phyloP scores from a whole-genome alignment of 2,329 filamentous ascomycete genomes.

The Paraphaeosphaeria sporulosa region DNA sequence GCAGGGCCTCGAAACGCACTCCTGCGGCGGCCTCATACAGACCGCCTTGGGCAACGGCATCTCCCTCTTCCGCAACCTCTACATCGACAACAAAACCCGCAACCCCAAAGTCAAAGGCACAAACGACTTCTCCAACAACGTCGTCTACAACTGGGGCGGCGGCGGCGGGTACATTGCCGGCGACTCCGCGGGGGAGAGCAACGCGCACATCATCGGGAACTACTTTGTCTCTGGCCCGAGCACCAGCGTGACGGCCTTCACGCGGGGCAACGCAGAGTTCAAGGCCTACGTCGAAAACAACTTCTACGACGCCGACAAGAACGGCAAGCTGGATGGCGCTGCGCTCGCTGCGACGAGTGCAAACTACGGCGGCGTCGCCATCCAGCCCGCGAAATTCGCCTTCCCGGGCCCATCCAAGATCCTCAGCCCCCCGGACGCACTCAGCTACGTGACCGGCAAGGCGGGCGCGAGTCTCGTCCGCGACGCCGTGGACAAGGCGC shows the following conservation, averaged over 20 bases:
- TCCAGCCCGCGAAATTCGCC: slow-evolving; percentile 51
- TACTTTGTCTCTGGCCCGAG: slow-evolving; percentile 65
- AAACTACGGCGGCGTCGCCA: slow-evolving; percentile 59
- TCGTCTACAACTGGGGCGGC: slow-evolving; percentile 65
- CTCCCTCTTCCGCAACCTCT: slow-evolving; percentile 63
- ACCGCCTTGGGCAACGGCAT: slow-evolving; percentile 56
- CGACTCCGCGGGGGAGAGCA: slow-evolving; percentile 56
- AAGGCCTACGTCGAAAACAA: slow-evolving; percentile 62
- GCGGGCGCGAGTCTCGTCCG: slow-evolving; percentile 56
- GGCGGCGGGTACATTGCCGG: slow-evolving; percentile 65
- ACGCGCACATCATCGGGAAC: slow-evolving; percentile 63
- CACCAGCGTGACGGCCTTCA: slow-evolving; percentile 60
- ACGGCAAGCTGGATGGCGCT: slow-evolving; percentile 59
- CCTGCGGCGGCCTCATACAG: slow-evolving; percentile 61
- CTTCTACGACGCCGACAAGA: slow-evolving; percentile 60
- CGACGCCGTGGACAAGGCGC: slow-evolving; percentile 54
- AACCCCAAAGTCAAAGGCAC: slow-evolving; percentile 66
- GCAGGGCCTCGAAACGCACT: slow-evolving; percentile 63
- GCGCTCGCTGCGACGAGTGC: slow-evolving; percentile 52
- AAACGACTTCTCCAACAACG: slow-evolving; percentile 61
- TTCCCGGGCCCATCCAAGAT: slow-evolving; percentile 55
- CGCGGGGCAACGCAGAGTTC: slow-evolving; percentile 63
- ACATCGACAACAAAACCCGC: slow-evolving; percentile 65
- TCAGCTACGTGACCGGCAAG: slow-evolving; percentile 50
- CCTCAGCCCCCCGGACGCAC: slow-evolving; percentile 50